These are phyloP conservation scores for Ustulina deusta DNA, from an alignment of 2,329 filamentous ascomycete genomes.

Conservation along the genomic window DNA sequence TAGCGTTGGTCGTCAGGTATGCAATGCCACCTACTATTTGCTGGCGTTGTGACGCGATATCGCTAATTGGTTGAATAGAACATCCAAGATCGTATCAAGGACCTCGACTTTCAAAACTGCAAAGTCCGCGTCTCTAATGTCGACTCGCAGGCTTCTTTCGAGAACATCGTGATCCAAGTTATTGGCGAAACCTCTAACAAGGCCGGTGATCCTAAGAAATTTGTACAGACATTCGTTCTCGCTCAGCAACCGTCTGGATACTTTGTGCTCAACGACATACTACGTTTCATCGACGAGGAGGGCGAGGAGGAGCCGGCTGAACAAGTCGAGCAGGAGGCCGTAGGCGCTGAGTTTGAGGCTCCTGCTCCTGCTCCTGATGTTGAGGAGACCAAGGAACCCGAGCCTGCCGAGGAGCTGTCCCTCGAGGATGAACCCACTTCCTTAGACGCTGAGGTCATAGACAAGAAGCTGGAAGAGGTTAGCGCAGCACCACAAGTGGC, in stretches of 20 bases:
- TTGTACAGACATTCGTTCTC: constrained; percentile 97
- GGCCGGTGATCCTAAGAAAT: constrained; percentile 89
- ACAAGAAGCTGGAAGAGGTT: constrained; percentile 81
- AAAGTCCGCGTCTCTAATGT: constrained; percentile 99
- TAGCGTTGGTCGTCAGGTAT: constrained; percentile 86
- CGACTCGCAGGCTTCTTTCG: constrained; percentile 91
- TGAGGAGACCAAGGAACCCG: constrained; percentile 52
- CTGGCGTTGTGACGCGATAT: not conserved
- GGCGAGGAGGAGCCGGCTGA: constrained; percentile 77
- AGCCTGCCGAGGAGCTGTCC: constrained; percentile 50
- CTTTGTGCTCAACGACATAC: constrained; percentile 98
- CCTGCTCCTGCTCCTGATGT: constrained; percentile 48
- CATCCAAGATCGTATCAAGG: constrained; percentile 94
- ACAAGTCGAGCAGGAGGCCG: constrained; percentile 42
- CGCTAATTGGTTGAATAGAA: constrained; percentile 63
- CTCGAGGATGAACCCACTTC: constrained; percentile 53
- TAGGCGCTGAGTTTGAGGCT: constrained; percentile 46
- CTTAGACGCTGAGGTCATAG: constrained; percentile 65
- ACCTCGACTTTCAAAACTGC: constrained; percentile 94
- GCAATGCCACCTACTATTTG: constrained; percentile 49
- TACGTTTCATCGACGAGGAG: constrained; percentile 89
- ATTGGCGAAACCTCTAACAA: constrained; percentile 99
- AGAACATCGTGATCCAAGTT: constrained; percentile 97
- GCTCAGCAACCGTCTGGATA: constrained; percentile 96
- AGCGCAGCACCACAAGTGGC: constrained; percentile 53